Evolutionary conservation across 1,284 basidiomycete genomes (phyloP).

Genomic region (Chalciporus sp.): DNA sequence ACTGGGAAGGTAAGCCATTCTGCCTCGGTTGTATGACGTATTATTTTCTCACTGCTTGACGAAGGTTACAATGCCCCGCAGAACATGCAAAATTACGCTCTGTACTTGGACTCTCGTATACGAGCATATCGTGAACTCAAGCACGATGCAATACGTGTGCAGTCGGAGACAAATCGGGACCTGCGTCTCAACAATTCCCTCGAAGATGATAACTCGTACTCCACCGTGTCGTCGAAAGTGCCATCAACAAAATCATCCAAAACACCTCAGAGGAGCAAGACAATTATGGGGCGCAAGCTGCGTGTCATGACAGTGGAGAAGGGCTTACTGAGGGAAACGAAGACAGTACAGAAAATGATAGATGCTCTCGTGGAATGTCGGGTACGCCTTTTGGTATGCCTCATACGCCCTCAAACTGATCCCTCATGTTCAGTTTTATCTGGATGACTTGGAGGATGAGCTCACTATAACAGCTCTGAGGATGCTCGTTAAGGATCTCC

Average conservation of each 20-base stretch:
- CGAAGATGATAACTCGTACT: conserved; percentile 52
- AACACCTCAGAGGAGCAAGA: conserved; percentile 65
- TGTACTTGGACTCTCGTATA: conserved; percentile 89
- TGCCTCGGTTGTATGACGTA: not conserved
- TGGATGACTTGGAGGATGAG: conserved; percentile 92
- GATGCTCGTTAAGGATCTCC: conserved; percentile 96
- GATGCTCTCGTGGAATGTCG: conserved; percentile 86
- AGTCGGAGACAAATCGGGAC: conserved; percentile 87
- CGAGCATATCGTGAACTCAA: conserved; percentile 89
- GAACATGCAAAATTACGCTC: conserved; percentile 86
- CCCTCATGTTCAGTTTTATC: conserved; percentile 71
- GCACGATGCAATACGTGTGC: conserved; percentile 91
- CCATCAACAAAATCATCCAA: conserved; percentile 33
- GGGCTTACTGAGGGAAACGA: conserved; percentile 91
- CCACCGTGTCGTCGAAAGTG: conserved; percentile 30
- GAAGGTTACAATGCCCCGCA: conserved; percentile 83
- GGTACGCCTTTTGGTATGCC: conserved; percentile 44
- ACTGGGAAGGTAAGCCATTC: conserved; percentile 72
- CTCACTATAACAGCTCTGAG: conserved; percentile 87
- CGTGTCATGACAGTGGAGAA: conserved; percentile 95
- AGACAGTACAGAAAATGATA: conserved; percentile 87
- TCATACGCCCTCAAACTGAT: not conserved
- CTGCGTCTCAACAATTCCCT: conserved; percentile 65
- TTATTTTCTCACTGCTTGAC: conserved; percentile 4
- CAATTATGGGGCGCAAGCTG: conserved; percentile 80